Conservation (phyloP, 257 asterid species). For the Solanum ahanhuiri region DNA sequence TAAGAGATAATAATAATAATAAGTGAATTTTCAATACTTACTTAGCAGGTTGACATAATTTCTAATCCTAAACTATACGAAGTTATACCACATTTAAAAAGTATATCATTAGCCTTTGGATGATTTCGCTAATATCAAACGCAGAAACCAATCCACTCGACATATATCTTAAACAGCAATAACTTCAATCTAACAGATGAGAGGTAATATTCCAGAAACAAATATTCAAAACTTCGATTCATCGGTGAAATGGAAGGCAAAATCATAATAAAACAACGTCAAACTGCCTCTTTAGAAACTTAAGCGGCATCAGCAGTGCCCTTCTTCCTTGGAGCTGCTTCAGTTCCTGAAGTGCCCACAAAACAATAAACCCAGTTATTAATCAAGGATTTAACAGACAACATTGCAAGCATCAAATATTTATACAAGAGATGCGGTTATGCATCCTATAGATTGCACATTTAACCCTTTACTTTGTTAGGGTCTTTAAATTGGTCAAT, state of each 20-base stretch:
- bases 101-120: neutral
- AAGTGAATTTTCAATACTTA: neutral
- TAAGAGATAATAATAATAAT: too few relatives aligned
- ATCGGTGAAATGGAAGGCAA: neutral
- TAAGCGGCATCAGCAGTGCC: slow-evolving; percentile 11
- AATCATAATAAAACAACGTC: neutral
- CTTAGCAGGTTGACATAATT: too few relatives aligned
- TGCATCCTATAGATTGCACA: neutral
- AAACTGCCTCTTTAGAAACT: neutral
- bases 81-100: neutral
- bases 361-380: neutral
- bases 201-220: neutral
- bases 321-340: slow-evolving; percentile 29
- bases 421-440: neutral
- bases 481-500: neutral
- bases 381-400: neutral
- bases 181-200: neutral
- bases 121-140: neutral
- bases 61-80: neutral
- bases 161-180: neutral
- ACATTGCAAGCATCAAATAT: neutral
- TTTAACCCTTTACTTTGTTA: neutral
- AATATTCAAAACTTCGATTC: neutral
- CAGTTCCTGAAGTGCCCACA: slow-evolving; percentile 15
- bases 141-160: neutral